Percentiles rank a stretch among this genome's conserved stretches.
phyloP scores from a whole-genome alignment of 768 basidiomycete species.

The Daedaleopsis sinensis region DNA sequence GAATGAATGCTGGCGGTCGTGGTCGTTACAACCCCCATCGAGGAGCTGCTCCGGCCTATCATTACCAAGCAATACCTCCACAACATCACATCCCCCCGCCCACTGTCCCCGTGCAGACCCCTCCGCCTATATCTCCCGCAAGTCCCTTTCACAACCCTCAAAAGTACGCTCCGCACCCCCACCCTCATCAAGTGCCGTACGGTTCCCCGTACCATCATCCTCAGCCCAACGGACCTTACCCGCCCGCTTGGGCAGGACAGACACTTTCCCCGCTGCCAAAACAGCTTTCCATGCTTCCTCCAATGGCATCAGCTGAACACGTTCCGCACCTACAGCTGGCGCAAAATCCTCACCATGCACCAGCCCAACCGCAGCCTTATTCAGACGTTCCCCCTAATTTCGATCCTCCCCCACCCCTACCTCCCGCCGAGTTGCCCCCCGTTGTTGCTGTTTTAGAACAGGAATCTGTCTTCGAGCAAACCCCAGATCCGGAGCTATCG shows the following conservation, averaged over 20 bases:
- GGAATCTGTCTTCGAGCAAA: not conserved
- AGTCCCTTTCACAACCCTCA: conserved; percentile 35
- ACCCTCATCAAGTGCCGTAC: conserved; percentile 29
- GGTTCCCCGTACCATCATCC: conserved; percentile 30
- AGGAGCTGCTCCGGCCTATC: conserved; percentile 42
- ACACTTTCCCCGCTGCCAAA: conserved; percentile 65
- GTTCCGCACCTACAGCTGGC: conserved; percentile 12
- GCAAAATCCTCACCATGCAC: conserved; percentile 4
- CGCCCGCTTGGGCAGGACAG: conserved; percentile 49
- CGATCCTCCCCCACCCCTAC: not conserved
- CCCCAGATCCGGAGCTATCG: too few relatives aligned
- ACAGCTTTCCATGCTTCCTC: conserved; percentile 52
- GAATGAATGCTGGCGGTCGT: conserved; percentile 37
- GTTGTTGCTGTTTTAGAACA: not conserved
- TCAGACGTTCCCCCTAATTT: conserved; percentile 5
- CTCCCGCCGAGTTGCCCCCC: not conserved
- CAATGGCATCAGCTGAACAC: conserved; percentile 13
- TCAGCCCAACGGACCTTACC: conserved; percentile 35
- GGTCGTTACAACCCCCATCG: conserved; percentile 39
- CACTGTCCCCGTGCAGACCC: conserved; percentile 24
- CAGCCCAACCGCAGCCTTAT: conserved; percentile 3
- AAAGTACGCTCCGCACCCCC: conserved; percentile 35
- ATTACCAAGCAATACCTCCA: conserved; percentile 40
- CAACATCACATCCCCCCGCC: conserved; percentile 28
- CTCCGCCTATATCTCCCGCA: conserved; percentile 30